Evolutionary conservation across 306 rosid genomes (phyloP), one percentile per base, ranked within the genome.

Genomic region (Prunus mume): DNA sequence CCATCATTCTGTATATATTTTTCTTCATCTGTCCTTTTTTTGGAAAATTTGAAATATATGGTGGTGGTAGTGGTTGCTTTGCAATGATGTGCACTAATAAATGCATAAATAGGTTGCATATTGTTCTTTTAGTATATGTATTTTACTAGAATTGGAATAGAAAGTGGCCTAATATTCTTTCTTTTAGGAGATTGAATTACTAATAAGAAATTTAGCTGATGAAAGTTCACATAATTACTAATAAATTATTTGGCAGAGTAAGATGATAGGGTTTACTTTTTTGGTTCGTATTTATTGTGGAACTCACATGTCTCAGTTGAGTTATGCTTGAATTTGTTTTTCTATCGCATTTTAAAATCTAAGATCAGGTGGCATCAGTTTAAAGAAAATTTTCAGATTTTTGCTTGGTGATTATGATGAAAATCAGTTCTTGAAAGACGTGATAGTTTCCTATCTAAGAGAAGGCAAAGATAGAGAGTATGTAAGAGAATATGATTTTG

Each of bases 281-380:
- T 49, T 49, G 58, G 58, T 69, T 47, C 18, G 17, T 58, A 69
- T 49, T 69, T 69, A 69, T 69, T 69, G 45, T 69, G 43, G 25
- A 69, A 49, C 38, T 49, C 5, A 19, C 43, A 27, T 19, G 7
- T 28, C 41, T 49, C 24, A 69, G 41, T 49, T 15, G 55, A 25
- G 41, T 30, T 15, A 22, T 25, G 9, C n/a, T 15, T 68, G 57
- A 62, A 28, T 27, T 28, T 62, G 20, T 60, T 17, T 22, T 62
- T 5, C 10, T 8, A 28, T 28, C 12, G 14, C 43, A 6, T 27
- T 28, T 14, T 62, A 62, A 62, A 52, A 62, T 62, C 43, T 6
- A 15, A 28, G 67, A 62, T 28, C n/a, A 25, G 19, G 20, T 62
- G 45, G 5, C 67, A 62, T 62, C 45, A 28, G 20, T 62, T 14